Evolutionary conservation across 352 stramenopile species (phyloP), one percentile per base, ranked within the genome.

Genomic region (Pythium sp.): DNA sequence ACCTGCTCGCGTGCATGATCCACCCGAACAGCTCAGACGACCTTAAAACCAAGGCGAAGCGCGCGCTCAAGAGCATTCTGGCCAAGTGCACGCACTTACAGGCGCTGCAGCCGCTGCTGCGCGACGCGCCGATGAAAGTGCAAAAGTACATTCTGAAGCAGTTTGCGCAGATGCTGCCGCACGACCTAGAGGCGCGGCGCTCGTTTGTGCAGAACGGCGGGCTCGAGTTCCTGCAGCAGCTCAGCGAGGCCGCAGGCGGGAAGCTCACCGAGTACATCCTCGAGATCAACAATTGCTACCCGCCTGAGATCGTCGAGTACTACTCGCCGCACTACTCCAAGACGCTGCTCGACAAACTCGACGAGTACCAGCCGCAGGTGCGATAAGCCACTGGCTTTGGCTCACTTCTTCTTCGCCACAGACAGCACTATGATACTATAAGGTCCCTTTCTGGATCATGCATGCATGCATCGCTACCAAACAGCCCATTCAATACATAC

Each of bases 71-170:
- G 78, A 97, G 88, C 64, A 89, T 98, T 15, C 74, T 98, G 3
- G 89, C 87, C 64, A 98, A 98, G 76, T 98, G 94, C 65, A 98
- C 93, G n/a, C 90, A 98, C 68, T 74, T 98, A 11, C 89, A 95
- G 62, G 95, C 94, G 6, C 78, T 98, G 28, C 90, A 98, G 72
- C 95, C 94, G 26, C 72, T 98, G 46, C 76, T 98, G n/a, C 76
- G 90, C 18, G 94, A 98, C 47, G 87, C 92, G 3, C 93, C 93
- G 0, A 80, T 97, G 66, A 98, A 98, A 72, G 93, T 98, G 43
- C 92, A 98, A 72, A 98, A 98, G 89, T 98, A 98, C 77, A 96
- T 98, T 62, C 82, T 98, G 41, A 93, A 96, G 65, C 95, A 98
- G 73, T 98, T 98, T 73, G 94, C 94, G 20, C 90, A 97, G 71